Conservation (phyloP, 2,329 filamentous ascomycete genomes). For the Hymenoscyphus infarciens region DNA sequence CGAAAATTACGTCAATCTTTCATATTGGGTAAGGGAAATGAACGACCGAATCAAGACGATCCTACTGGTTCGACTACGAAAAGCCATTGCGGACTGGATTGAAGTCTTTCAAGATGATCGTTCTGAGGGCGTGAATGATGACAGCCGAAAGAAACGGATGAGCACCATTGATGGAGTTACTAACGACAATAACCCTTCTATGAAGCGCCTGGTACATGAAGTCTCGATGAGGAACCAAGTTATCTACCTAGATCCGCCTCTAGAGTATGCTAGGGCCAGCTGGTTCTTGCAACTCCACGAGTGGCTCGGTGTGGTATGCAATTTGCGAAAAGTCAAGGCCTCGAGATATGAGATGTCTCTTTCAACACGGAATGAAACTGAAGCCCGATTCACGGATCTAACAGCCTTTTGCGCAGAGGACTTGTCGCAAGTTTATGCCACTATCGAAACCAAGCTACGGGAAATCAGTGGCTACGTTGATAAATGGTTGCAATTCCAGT, state of each 20-base stretch:
- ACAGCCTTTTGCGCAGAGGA: slow-evolving; percentile 78
- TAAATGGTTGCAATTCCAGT: slow-evolving; percentile 98
- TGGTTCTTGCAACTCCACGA: slow-evolving; percentile 92
- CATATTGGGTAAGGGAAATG: slow-evolving; percentile 82
- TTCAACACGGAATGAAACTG: slow-evolving; percentile 60
- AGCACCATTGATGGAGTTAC: slow-evolving; percentile 40
- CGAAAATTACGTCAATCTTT: slow-evolving; percentile 91
- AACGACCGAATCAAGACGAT: slow-evolving; percentile 82
- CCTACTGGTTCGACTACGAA: slow-evolving; percentile 76
- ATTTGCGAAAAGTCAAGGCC: slow-evolving; percentile 89
- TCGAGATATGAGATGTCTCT: slow-evolving; percentile 90
- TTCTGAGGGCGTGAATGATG: slow-evolving; percentile 42
- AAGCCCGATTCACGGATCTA: slow-evolving; percentile 76
- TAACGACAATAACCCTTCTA: slow-evolving; percentile 55
- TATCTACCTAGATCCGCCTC: slow-evolving; percentile 90
- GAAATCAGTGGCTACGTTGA: slow-evolving; percentile 85
- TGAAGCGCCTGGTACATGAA: slow-evolving; percentile 78
- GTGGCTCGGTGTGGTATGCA: slow-evolving; percentile 91
- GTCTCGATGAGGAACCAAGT: slow-evolving; percentile 98
- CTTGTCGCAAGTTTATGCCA: slow-evolving; percentile 74
- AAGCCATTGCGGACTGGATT: slow-evolving; percentile 84
- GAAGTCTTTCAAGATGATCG: slow-evolving; percentile 68
- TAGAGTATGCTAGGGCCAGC: slow-evolving; percentile 85
- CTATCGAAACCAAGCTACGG: slow-evolving; percentile 77
- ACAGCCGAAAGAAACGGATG: slow-evolving; percentile 50